These are phyloP conservation scores for Lyophyllum shimeji DNA, from an alignment of 768 basidiomycete species.

Conservation along the genomic window DNA sequence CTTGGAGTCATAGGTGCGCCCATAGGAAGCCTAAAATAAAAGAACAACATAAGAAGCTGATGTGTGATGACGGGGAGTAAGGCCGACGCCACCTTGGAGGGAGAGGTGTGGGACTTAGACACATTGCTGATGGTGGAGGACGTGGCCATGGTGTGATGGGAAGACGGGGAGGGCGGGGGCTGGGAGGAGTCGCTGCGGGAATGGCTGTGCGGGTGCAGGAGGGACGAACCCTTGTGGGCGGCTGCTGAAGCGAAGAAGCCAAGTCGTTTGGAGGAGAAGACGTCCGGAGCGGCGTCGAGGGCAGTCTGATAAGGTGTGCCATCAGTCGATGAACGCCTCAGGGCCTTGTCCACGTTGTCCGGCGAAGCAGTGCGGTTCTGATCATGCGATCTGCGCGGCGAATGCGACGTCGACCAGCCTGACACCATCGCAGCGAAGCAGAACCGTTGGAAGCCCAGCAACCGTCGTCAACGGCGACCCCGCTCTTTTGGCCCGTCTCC, in stretches of 20 bases:
- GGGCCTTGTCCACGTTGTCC: constrained; percentile 32
- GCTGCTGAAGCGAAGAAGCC: constrained; percentile 40
- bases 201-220: constrained; percentile 38
- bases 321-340: constrained; percentile 46
- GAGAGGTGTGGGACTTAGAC: constrained; percentile 45
- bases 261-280: constrained; percentile 35
- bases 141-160: constrained; percentile 31
- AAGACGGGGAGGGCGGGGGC: constrained; percentile 18
- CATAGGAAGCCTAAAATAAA: constrained; percentile 47
- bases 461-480: no score
- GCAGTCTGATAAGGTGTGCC: constrained; percentile 46
- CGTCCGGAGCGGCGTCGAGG: constrained; percentile 21
- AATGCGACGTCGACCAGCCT: constrained; percentile 29
- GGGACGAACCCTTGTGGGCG: constrained; percentile 35
- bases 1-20: constrained; percentile 78
- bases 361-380: constrained; percentile 35
- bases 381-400: constrained; percentile 40
- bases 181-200: constrained; percentile 35
- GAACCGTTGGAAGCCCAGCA: no score
- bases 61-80: neutral
- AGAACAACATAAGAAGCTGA: constrained; percentile 13
- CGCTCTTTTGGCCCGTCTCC: no score
- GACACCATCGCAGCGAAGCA: constrained; percentile 15
- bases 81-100: constrained; percentile 42
- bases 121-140: constrained; percentile 31